Base-by-base conservation (phyloP, 2,329 filamentous ascomycete species). In the Fusarium acutatum region DNA sequence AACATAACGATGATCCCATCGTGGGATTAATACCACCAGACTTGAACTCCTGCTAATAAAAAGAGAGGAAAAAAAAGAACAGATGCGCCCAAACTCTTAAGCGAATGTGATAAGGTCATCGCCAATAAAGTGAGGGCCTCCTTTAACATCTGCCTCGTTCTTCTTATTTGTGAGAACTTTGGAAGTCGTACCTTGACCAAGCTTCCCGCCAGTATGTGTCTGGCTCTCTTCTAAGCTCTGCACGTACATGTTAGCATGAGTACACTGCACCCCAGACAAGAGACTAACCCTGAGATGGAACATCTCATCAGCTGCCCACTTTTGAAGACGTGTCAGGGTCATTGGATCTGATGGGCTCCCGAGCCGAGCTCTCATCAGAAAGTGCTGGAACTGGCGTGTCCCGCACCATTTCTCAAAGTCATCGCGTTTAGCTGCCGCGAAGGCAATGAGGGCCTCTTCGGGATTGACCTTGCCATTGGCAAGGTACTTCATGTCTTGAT, bases 401-500 rank as follows among this genome's bases (percentile, higher is more conserved):
- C 44, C 18, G 15, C 54, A 58, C 54, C 54, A 49, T 5, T 26
- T 20, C 30, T 37, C 32, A 34, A 49, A 58, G 26, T 49, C 12
- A 28, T 58, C 40, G 14, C 32, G 11, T 20, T 49, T 35, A 7
- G 40, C 30, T 15, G n/a, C 18, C 7, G 24, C 26, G 24, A 58
- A 35, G n/a, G 40, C 12, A 17, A 35, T 28, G 20, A 49, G 54
- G n/a, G 24, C 30, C 32, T 58, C 54, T 28, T 49, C 28, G 15
- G n/a, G 20, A 26, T 49, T 20, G 40, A 58, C 14, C 18, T 28
- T n/a, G 15, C 40, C 32, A 20, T 58, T 49, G n/a, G 54, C 32
- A 4, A 58, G 24, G 24, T 34, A 26, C 40, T 58, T 58, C 40
- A 58, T 49, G 10, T 58, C 54, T 49, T n/a, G 30, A 24, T 58